Evolutionary conservation across 2,329 filamentous ascomycete genomes (phyloP).

Genomic region (Camillea tinctor): DNA sequence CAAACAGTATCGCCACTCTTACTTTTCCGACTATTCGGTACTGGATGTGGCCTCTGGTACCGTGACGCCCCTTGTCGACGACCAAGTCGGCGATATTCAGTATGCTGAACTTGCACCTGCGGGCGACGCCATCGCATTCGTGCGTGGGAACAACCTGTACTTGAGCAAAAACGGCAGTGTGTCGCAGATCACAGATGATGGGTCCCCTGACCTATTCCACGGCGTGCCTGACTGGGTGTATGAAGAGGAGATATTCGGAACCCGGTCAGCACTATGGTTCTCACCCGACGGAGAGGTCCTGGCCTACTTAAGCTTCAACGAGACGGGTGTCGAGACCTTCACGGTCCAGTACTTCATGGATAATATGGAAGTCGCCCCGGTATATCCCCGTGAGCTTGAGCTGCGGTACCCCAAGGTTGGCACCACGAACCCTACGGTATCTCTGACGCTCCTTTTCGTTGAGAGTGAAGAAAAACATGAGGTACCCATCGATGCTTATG

Average conservation of each 20-base stretch:
- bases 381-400: conserved; percentile 62
- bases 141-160: conserved; percentile 65
- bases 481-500: conserved; percentile 56
- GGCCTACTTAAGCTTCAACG: conserved; percentile 57
- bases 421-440: conserved; percentile 62
- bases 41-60: conserved; percentile 59
- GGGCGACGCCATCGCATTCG: conserved; percentile 62
- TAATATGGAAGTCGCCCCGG: conserved; percentile 52
- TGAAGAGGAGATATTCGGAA: conserved; percentile 57
- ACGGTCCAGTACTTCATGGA: conserved; percentile 67
- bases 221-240: conserved; percentile 66
- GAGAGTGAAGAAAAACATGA: conserved; percentile 42
- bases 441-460: conserved; percentile 57
- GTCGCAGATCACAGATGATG: conserved; percentile 57
- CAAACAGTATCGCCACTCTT: conserved; percentile 67
- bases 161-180: conserved; percentile 54
- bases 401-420: conserved; percentile 69
- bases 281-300: conserved; percentile 55
- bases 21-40: conserved; percentile 65
- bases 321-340: conserved; percentile 67
- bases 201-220: conserved; percentile 61
- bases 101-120: conserved; percentile 61
- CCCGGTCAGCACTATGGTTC: conserved; percentile 53
- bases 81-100: conserved; percentile 64
- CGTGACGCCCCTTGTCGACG: conserved; percentile 53